A percentile compares a stretch with the other conserved stretches of the same genome.
Conservation (phyloP, 768 basidiomycete species). For the Zangia roseola region DNA sequence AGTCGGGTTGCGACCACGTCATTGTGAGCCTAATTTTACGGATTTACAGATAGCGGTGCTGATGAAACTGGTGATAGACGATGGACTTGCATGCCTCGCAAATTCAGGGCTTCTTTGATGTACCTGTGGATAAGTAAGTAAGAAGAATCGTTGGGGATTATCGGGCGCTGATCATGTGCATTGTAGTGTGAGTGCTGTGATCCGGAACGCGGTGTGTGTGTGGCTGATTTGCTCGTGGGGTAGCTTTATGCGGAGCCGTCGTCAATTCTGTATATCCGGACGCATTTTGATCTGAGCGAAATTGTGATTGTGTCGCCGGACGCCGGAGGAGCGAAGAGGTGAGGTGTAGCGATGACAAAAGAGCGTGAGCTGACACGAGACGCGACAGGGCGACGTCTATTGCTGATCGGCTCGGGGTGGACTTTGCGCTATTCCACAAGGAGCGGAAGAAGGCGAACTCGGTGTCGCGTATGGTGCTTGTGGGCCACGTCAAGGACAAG, state of each 20-base stretch:
- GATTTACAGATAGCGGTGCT: neutral
- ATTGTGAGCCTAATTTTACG: conserved; percentile 59
- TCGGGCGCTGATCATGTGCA: conserved; percentile 15
- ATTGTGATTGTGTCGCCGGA: conserved; percentile 97
- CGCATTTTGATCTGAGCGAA: conserved; percentile 79
- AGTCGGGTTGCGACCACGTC: conserved; percentile 92
- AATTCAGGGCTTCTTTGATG: conserved; percentile 99
- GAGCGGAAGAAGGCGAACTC: conserved; percentile 97
- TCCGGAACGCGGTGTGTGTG: conserved; percentile 3
- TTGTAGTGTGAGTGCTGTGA: conserved; percentile 48
- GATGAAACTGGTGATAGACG: conserved; percentile 51
- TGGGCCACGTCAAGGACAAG: conserved; percentile 91
- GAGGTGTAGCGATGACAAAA: conserved; percentile 9
- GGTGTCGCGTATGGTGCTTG: conserved; percentile 92
- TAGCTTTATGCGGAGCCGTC: conserved; percentile 96
- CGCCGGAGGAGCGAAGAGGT: conserved; percentile 98
- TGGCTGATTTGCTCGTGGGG: conserved; percentile 20
- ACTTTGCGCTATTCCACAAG: conserved; percentile 99
- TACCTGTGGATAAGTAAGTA: conserved; percentile 98
- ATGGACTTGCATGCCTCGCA: conserved; percentile 99
- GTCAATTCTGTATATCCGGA: conserved; percentile 91
- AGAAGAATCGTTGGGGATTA: neutral
- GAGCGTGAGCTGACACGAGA: conserved; percentile 15
- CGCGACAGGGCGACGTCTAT: conserved; percentile 86
- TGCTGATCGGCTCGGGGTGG: conserved; percentile 92